phyloP scores from a whole-genome alignment of 345 rosid species.

The Aquilaria sinensis region DNA sequence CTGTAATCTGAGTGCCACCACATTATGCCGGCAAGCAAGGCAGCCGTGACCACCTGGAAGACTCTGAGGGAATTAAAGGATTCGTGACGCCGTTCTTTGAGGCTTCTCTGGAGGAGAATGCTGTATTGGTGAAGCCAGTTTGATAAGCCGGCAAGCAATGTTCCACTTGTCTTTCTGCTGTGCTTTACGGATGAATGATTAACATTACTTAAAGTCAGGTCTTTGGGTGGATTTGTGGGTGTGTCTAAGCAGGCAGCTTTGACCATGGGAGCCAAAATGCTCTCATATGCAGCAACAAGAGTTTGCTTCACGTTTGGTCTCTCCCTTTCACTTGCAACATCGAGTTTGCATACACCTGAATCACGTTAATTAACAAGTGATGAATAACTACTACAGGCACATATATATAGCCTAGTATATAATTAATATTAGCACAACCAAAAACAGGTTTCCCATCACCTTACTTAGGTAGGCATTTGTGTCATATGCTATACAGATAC shows the following conservation, averaged over 20 bases:
- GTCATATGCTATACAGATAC: too few species aligned
- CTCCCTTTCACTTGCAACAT: conserved; percentile 51
- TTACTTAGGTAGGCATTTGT: too few species aligned
- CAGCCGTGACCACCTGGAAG: conserved; percentile 72
- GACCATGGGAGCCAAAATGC: conserved; percentile 53
- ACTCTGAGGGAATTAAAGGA: conserved; percentile 64
- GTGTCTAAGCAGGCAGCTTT: conserved; percentile 43
- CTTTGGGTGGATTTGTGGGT: conserved; percentile 14
- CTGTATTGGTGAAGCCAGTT: conserved; percentile 70
- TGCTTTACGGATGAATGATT: conserved; percentile 12
- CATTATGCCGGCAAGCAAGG: conserved; percentile 65
- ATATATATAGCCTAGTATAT: too few species aligned
- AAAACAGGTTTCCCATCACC: too few species aligned
- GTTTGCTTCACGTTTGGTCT: conserved; percentile 60
- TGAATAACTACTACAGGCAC: too few species aligned
- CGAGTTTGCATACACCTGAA: conserved; percentile 62
- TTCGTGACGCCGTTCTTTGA: conserved; percentile 82
- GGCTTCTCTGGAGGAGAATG: conserved; percentile 72
- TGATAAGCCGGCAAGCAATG: conserved; percentile 16
- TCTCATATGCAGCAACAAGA: conserved; percentile 45
- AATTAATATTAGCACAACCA: too few species aligned
- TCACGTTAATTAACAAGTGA: too few species aligned
- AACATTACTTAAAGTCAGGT: conserved; percentile 5
- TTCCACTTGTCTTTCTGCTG: conserved; percentile 5
- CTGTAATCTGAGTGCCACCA: conserved; percentile 89